Evolutionary conservation across 208 protist genomes (phyloP).

Genomic region (Trypanosoma congolense): DNA sequence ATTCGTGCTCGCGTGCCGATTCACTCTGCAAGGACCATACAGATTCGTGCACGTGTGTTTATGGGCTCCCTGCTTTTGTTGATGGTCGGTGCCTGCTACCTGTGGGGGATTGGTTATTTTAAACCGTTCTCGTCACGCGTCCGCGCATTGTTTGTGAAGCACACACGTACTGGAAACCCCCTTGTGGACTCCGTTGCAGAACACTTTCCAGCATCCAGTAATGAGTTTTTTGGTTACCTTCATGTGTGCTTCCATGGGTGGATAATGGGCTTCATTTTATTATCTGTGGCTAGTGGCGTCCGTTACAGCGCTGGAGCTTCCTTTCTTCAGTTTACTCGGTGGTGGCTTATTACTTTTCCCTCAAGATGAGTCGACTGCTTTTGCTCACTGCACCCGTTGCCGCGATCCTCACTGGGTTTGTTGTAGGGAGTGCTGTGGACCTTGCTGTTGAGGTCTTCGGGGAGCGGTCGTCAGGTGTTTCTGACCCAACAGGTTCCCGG

Average conservation of each 20-base stretch:
- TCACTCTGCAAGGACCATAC: slow-evolving; percentile 24
- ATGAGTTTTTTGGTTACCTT: slow-evolving; percentile 28
- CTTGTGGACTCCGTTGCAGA: slow-evolving; percentile 82
- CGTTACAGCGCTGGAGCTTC: slow-evolving; percentile 9
- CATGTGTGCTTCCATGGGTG: slow-evolving; percentile 16
- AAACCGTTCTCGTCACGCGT: slow-evolving; percentile 56
- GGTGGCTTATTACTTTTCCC: slow-evolving; percentile 48
- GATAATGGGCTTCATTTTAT: slow-evolving; percentile 22
- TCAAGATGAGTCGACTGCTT: slow-evolving; percentile 61
- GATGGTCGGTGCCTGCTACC: slow-evolving; percentile 17
- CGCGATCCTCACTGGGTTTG: slow-evolving; percentile 24
- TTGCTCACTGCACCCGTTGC: slow-evolving; percentile 41
- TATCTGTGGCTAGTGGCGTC: neutral
- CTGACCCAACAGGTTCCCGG: neutral
- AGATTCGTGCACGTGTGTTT: slow-evolving; percentile 30
- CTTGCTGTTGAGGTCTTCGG: neutral
- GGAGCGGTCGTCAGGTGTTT: neutral
- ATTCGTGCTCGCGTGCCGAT: slow-evolving; percentile 18
- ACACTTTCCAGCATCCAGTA: slow-evolving; percentile 29
- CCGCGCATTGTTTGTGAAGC: slow-evolving; percentile 59
- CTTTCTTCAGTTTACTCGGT: slow-evolving; percentile 49
- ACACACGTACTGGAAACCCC: slow-evolving; percentile 73
- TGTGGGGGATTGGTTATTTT: slow-evolving; percentile 45
- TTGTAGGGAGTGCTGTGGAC: slow-evolving; percentile 25
- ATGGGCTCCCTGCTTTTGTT: slow-evolving; percentile 18